phyloP scores from a whole-genome alignment of 2,329 filamentous ascomycete genomes.

The Pseudogymnoascus pannorum region DNA sequence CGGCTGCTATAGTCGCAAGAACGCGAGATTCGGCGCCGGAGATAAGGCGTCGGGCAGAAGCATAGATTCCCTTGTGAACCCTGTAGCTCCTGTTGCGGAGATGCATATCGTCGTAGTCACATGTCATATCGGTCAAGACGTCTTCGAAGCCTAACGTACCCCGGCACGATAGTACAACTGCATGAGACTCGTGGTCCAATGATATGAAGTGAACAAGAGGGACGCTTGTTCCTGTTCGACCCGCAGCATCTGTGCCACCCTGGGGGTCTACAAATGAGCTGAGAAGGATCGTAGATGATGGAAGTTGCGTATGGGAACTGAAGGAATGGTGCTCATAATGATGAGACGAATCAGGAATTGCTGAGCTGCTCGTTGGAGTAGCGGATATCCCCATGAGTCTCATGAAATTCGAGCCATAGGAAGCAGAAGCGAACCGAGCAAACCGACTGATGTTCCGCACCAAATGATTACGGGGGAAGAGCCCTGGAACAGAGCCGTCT shows the following conservation, averaged over 20 bases:
- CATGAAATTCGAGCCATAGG: slow-evolving; percentile 57
- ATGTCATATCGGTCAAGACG: slow-evolving; percentile 50
- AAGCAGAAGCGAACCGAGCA: slow-evolving; percentile 59
- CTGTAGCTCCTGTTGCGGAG: slow-evolving; percentile 45
- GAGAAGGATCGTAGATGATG: slow-evolving; percentile 48
- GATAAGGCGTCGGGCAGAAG: slow-evolving; percentile 44
- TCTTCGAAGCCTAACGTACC: slow-evolving; percentile 51
- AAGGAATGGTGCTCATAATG: slow-evolving; percentile 58
- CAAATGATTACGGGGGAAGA: slow-evolving; percentile 53
- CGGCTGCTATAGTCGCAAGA: slow-evolving; percentile 44
- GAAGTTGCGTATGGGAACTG: slow-evolving; percentile 53
- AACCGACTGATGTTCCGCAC: slow-evolving; percentile 57
- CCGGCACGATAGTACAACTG: slow-evolving; percentile 46
- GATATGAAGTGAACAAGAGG: slow-evolving; percentile 50
- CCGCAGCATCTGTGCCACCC: slow-evolving; percentile 43
- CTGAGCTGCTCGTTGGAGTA: slow-evolving; percentile 34
- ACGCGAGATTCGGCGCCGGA: slow-evolving; percentile 42
- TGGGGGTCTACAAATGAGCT: slow-evolving; percentile 50
- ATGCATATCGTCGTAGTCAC: slow-evolving; percentile 43
- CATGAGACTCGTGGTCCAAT: slow-evolving; percentile 50
- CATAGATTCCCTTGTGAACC: slow-evolving; percentile 50
- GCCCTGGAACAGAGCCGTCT: slow-evolving; percentile 48
- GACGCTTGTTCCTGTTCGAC: slow-evolving; percentile 43
- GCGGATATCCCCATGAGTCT: slow-evolving; percentile 55
- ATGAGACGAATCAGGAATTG: slow-evolving; percentile 26